These are phyloP conservation scores for Isabelozyma pseudorhagii DNA, from an alignment of 805 yeast genomes.

Conservation along the genomic window DNA sequence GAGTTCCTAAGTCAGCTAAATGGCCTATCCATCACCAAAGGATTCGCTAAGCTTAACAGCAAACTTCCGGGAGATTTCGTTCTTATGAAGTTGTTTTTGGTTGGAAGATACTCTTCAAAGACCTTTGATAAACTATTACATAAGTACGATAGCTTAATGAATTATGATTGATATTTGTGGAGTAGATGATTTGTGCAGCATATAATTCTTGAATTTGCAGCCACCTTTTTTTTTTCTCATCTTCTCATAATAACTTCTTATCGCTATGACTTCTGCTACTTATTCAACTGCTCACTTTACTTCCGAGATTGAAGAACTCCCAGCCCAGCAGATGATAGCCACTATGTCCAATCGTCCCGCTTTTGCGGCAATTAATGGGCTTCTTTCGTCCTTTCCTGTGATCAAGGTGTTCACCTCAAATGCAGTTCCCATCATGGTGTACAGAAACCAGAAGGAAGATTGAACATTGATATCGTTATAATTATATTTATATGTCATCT, in stretches of 20 bases:
- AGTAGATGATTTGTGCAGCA: background rate
- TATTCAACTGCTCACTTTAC: background rate
- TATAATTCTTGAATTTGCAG: background rate
- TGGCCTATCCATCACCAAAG: background rate
- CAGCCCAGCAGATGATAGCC: conserved; percentile 50
- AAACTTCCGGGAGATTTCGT: background rate
- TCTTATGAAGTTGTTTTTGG: conserved; percentile 7
- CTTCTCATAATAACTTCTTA: background rate
- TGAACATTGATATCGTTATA: background rate
- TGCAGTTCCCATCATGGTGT: conserved; percentile 56
- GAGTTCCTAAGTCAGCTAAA: background rate
- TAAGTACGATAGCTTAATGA: background rate
- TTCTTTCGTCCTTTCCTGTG: conserved; percentile 57
- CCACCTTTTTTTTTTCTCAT: no score
- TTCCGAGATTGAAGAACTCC: conserved; percentile 13
- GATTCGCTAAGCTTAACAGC: background rate
- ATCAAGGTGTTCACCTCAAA: conserved; percentile 57
- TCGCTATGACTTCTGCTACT: background rate
- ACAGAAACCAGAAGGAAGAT: conserved; percentile 27
- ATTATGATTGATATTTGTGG: background rate
- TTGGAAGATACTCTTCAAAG: conserved; percentile 2
- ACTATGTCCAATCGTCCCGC: conserved; percentile 52
- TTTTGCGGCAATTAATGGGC: conserved; percentile 55
- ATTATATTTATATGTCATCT: no score
- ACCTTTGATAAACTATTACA: background rate